A percentile compares a stretch with the other conserved stretches of the same genome.
Evolutionary conservation across 2,329 filamentous ascomycete species (phyloP).

Genomic region (Gyromitra esculenta): DNA sequence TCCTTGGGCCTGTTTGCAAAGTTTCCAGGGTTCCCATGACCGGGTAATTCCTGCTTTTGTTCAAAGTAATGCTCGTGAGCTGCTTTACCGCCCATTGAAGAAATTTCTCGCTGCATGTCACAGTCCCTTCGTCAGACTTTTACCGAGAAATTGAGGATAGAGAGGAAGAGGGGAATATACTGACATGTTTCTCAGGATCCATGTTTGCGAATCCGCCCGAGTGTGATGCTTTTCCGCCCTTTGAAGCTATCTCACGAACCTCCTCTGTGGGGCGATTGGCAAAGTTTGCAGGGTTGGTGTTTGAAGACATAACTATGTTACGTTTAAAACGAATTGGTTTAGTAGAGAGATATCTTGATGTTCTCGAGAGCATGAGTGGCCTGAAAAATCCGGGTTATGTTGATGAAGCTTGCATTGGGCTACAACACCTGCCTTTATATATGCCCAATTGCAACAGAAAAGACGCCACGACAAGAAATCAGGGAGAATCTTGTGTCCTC

Average conservation of each 20-base stretch:
- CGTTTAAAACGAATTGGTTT: background rate
- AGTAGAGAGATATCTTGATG: conserved; percentile 7
- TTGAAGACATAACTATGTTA: conserved; percentile 14
- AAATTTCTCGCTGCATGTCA: conserved; percentile 59
- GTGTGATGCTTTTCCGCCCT: conserved; percentile 64
- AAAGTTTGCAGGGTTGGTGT: conserved; percentile 65
- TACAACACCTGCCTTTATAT: background rate
- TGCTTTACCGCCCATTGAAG: conserved; percentile 55
- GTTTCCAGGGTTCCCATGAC: conserved; percentile 63
- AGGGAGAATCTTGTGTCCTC: background rate
- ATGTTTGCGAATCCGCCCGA: conserved; percentile 53
- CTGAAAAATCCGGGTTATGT: background rate
- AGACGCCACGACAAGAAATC: background rate
- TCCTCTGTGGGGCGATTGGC: conserved; percentile 66
- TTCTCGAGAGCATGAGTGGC: conserved; percentile 9
- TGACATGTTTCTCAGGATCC: conserved; percentile 47
- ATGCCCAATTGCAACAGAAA: background rate
- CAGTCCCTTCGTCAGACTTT: background rate
- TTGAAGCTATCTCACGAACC: conserved; percentile 64
- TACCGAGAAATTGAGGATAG: background rate
- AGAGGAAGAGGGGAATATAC: background rate
- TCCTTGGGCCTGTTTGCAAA: conserved; percentile 66
- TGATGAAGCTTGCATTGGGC: background rate
- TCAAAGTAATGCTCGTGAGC: conserved; percentile 19
- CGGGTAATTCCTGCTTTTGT: conserved; percentile 9